Base-by-base conservation (phyloP, 148 eudicot species). In the Talinum fruticosum region DNA sequence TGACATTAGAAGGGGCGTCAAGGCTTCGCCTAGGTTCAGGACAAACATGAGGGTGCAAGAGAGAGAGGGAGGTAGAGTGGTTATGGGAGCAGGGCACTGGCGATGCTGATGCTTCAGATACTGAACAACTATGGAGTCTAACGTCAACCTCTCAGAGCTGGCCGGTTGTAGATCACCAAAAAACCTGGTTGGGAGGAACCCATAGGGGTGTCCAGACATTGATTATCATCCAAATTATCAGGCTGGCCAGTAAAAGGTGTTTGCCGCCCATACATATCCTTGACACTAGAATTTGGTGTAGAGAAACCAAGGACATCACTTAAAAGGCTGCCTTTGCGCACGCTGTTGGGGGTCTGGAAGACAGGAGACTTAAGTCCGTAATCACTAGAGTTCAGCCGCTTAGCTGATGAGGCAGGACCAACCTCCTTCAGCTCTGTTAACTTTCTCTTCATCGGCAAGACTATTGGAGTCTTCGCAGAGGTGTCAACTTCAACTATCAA, bases 41-140 rank as follows among this genome's bases (percentile, higher is more conserved):
- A 80, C 97, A 96, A 74, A 93, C 89, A 78, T 96, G 99, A 34
- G 99, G 93, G 53, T 96, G 97, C 83, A 90, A 79, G 72, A 96
- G 94, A 59, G 99, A 96, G 64, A 96, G 91, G 99, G 95, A 37
- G 99, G 99, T 65, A 96, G 85, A 67, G 99, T 96, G 57, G 99
- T 96, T 68, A 96, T 96, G 28, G 99, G 99, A 82, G 95, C 97
- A 70, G 99, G 93, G 80, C 99, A 96, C 79, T 96, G 97, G 66
- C 97, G 97, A 83, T 96, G 99, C 79, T 96, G 99, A 81, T 96
- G 97, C 85, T 96, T 96, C 79, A 96, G 81, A 76, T 89, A 93
- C 90, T 96, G 99, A 82, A 90, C 89, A 82, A 93, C 92, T 81
- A 96, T 85, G 78, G 99, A 93, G 45, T 96, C 97, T 57, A 96